Base-by-base conservation (phyloP, 2,329 filamentous ascomycete genomes). In the Xenosphaeropsis pyriputrescens region DNA sequence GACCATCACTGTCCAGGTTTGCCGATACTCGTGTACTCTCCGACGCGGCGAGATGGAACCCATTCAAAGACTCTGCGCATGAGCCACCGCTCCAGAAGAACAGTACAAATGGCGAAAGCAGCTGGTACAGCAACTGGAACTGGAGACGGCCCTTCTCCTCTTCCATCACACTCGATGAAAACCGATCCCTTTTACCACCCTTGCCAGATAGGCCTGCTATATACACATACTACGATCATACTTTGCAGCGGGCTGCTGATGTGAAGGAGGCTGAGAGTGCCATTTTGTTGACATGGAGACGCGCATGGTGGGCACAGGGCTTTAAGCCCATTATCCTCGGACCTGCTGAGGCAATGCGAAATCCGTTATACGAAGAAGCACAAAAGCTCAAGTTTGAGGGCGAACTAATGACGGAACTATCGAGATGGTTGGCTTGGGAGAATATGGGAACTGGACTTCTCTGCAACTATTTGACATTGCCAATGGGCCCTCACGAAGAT, bases 301-400 rank as follows among this genome's bases (percentile, higher is more conserved):
- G 85, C 34, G 88, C 89, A 2, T 96, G 89, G 86, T 96, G 85
- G 84, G 85, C 88, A 0, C 77, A 93, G 50, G 91, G 89, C 9
- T 95, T 96, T 61, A 76, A 70, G 44, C 89, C 91, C 0, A 68
- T 91, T 6, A 81, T 96, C 31, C 60, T 96, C 39, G 79, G 82
- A 36, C 71, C 75, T 13, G 75, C 72, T 1, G 89, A 96, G 54
- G 86, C 88, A 14, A 81, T 79, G 66, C 77, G 76, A 51, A 91
- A 94, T 52, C 83, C 83, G 1, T 60, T 83, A 15, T 94, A 89
- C 54, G 67, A 76, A 46, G 66, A 77, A 38, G 62, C 93, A 38
- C 78, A 86, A 55, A 54, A 58, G 16, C 57, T 74, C 40, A 61
- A 73, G n/a, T 51, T 86, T 19, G 67, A 77, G n/a, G 54, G 66